These are phyloP conservation scores for Leptoxyphium fumago DNA, from an alignment of 2,329 filamentous ascomycete genomes.

Conservation along the genomic window DNA sequence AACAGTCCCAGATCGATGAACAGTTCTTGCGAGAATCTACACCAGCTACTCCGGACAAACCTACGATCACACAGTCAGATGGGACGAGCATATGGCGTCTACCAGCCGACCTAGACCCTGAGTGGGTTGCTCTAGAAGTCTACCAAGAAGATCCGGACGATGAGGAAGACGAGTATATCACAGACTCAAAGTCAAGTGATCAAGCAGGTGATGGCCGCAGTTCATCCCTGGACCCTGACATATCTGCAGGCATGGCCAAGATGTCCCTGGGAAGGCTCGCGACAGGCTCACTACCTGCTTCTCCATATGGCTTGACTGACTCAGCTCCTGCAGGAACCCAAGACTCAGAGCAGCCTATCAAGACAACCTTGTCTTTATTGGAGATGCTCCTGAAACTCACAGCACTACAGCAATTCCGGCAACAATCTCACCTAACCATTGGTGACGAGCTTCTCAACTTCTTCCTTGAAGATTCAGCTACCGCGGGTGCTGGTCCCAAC, in stretches of 20 bases:
- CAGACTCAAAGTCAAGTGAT: constrained; percentile 5
- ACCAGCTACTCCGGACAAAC: constrained; percentile 6
- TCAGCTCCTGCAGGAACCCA: constrained; percentile 12
- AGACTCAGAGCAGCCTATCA: constrained; percentile 27
- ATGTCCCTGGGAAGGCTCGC: constrained; percentile 26
- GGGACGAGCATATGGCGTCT: constrained; percentile 38
- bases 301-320: constrained; percentile 1
- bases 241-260: constrained; percentile 30
- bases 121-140: constrained; percentile 86
- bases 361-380: constrained; percentile 61
- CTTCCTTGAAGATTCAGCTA: constrained; percentile 59
- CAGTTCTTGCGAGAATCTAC: constrained; percentile 30
- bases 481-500: constrained; percentile 50
- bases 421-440: constrained; percentile 76
- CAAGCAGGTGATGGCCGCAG: constrained; percentile 7
- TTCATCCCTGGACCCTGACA: constrained; percentile 25
- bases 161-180: constrained; percentile 32
- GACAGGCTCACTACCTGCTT: constrained; percentile 8
- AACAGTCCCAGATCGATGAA: constrained; percentile 31
- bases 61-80: background rate
- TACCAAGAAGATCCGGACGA: constrained; percentile 47
- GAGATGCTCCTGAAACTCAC: constrained; percentile 79
- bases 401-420: constrained; percentile 82
- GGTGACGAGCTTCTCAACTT: constrained; percentile 80
- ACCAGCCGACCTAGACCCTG: constrained; percentile 63